A percentile compares a stretch with the other conserved stretches of the same genome.
phyloP scores from a whole-genome alignment of 2,329 filamentous ascomycete genomes.

The Fusarium keratoplasticum region DNA sequence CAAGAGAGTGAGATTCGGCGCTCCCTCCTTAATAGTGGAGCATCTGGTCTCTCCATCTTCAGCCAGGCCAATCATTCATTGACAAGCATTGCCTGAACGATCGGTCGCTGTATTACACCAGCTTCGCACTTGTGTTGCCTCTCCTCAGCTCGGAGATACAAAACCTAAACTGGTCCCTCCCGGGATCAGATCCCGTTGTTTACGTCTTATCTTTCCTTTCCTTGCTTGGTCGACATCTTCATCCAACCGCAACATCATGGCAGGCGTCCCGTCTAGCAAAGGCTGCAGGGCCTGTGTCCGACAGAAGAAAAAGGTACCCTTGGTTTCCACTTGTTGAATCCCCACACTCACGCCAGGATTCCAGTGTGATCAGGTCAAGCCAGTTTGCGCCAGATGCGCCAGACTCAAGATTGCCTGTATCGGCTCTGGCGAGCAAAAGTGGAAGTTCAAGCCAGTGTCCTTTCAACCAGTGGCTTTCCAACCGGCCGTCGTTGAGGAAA shows the following conservation, averaged over 20 bases:
- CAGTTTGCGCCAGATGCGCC: constrained; percentile 58
- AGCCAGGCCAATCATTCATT: neutral
- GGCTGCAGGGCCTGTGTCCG: constrained; percentile 62
- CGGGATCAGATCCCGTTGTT: neutral
- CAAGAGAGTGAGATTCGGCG: neutral
- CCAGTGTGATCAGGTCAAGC: constrained; percentile 59
- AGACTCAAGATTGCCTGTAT: constrained; percentile 57
- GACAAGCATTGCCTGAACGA: neutral
- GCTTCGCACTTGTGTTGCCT: neutral
- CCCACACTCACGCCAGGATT: neutral
- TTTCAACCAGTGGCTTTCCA: constrained; percentile 36
- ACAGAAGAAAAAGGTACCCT: constrained; percentile 64
- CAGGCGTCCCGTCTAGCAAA: constrained; percentile 61
- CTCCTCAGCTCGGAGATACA: neutral
- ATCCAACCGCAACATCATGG: constrained; percentile 49
- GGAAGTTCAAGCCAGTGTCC: constrained; percentile 56
- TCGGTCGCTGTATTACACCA: neutral
- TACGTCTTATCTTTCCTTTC: neutral
- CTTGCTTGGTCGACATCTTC: neutral
- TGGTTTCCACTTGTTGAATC: neutral
- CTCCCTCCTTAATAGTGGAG: neutral
- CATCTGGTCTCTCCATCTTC: neutral
- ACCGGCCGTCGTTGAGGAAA: neutral
- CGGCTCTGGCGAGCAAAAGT: constrained; percentile 60
- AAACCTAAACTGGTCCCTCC: neutral